Conservation (phyloP, 495 filamentous ascomycete species). For the Aspergillus asperescens region DNA sequence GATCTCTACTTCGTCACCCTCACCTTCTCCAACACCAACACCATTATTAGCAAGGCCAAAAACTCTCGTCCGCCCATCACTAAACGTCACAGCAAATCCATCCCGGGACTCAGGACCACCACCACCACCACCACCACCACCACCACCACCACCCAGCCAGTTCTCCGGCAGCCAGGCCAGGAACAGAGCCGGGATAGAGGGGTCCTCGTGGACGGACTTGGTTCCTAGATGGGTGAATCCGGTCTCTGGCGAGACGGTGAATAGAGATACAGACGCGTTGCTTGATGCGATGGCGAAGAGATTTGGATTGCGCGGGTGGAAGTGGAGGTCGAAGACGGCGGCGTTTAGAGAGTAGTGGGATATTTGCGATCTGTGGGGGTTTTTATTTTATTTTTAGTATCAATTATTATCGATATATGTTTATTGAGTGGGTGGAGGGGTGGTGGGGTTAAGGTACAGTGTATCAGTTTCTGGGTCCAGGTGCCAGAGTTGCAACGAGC, state of each 20-base stretch:
- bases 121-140: too few relatives aligned
- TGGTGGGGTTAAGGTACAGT: conserved; percentile 38
- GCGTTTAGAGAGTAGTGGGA: conserved; percentile 52
- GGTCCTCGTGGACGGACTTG: conserved; percentile 39
- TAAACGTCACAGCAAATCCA: conserved; percentile 64
- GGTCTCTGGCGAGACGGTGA: conserved; percentile 27
- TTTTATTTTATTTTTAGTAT: not conserved
- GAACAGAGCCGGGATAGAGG: conserved; percentile 59
- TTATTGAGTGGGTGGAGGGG: not conserved
- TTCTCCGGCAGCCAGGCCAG: conserved; percentile 63
- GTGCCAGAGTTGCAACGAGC: conserved; percentile 64
- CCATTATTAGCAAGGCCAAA: conserved; percentile 34
- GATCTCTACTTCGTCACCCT: conserved; percentile 10
- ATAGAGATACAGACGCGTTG: conserved; percentile 63
- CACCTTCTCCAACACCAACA: not conserved
- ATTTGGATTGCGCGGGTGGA: conserved; percentile 53
- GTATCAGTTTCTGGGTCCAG: conserved; percentile 36
- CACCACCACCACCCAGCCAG: conserved; percentile 33
- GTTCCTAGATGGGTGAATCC: conserved; percentile 33
- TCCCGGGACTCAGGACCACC: conserved; percentile 16
- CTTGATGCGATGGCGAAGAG: conserved; percentile 68
- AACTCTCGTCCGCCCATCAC: conserved; percentile 53
- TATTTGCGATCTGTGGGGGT: conserved; percentile 26
- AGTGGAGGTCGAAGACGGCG: conserved; percentile 83
- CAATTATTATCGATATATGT: not conserved